A percentile compares a stretch with the other conserved stretches of the same genome.
These are phyloP conservation scores for Stromatinia cepivora DNA, from an alignment of 2,329 filamentous ascomycete species.

Conservation along the genomic window DNA sequence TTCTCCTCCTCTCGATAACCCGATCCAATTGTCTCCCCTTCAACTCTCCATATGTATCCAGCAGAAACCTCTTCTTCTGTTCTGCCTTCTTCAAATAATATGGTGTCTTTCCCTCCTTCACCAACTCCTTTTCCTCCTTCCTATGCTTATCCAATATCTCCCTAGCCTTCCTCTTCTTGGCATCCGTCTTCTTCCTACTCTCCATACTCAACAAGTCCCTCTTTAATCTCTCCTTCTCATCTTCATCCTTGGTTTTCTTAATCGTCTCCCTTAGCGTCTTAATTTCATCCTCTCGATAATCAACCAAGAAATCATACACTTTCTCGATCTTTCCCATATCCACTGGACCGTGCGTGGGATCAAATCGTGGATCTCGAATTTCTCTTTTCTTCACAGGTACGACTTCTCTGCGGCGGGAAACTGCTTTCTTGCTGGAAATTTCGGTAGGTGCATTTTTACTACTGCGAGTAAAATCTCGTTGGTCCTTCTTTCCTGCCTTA, in stretches of 20 bases:
- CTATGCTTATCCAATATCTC: constrained; percentile 74
- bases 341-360: constrained; percentile 57
- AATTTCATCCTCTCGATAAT: constrained; percentile 85
- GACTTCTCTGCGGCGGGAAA: constrained; percentile 77
- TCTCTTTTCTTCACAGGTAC: constrained; percentile 60
- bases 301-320: constrained; percentile 84
- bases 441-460: constrained; percentile 90
- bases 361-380: constrained; percentile 84
- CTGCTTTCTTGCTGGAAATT: constrained; percentile 78
- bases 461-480: constrained; percentile 50
- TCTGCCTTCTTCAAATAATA: constrained; percentile 93
- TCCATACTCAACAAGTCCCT: constrained; percentile 75
- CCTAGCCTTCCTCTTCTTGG: constrained; percentile 67
- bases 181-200: constrained; percentile 69
- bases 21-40: constrained; percentile 82
- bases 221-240: constrained; percentile 69
- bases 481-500: constrained; percentile 44
- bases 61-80: constrained; percentile 80
- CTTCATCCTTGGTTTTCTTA: constrained; percentile 65
- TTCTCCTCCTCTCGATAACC: constrained; percentile 81
- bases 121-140: constrained; percentile 77
- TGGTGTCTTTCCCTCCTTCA: constrained; percentile 85
- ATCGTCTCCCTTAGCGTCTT: constrained; percentile 68
- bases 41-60: constrained; percentile 79
- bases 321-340: constrained; percentile 62